Evolutionary conservation across 495 filamentous ascomycete species (phyloP).

Genomic region (Neurospora sp.): DNA sequence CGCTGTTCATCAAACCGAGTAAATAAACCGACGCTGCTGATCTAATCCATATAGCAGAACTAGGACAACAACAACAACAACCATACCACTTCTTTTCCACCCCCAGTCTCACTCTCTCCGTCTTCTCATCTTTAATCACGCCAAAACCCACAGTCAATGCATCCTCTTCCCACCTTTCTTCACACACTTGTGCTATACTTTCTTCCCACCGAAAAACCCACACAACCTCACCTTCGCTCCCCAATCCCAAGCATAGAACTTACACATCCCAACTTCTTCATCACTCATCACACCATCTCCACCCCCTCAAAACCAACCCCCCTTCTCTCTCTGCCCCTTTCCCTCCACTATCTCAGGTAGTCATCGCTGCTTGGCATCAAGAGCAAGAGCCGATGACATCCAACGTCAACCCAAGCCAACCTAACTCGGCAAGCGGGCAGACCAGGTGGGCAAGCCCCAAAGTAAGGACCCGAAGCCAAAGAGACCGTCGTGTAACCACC

Average conservation of each 20-base stretch:
- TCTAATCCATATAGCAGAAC: background rate
- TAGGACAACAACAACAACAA: background rate
- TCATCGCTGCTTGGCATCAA: background rate
- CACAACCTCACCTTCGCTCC: background rate
- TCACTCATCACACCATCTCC: background rate
- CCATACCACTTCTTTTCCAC: background rate
- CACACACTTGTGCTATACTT: background rate
- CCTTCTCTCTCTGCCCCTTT: background rate
- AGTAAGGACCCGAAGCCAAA: background rate
- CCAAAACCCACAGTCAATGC: background rate
- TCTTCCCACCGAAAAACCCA: background rate
- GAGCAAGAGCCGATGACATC: background rate
- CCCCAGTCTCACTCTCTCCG: background rate
- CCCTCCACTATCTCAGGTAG: background rate
- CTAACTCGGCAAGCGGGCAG: background rate
- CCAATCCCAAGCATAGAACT: background rate
- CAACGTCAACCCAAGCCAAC: background rate
- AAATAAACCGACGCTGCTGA: background rate
- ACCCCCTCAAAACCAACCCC: background rate
- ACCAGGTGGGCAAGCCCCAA: background rate
- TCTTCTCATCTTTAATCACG: background rate
- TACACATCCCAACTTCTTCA: background rate
- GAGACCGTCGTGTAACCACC: background rate
- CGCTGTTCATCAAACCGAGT: background rate
- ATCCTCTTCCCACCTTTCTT: background rate